Evolutionary conservation across 352 stramenopile species (phyloP).

Genomic region (Phytophthora rubi): DNA sequence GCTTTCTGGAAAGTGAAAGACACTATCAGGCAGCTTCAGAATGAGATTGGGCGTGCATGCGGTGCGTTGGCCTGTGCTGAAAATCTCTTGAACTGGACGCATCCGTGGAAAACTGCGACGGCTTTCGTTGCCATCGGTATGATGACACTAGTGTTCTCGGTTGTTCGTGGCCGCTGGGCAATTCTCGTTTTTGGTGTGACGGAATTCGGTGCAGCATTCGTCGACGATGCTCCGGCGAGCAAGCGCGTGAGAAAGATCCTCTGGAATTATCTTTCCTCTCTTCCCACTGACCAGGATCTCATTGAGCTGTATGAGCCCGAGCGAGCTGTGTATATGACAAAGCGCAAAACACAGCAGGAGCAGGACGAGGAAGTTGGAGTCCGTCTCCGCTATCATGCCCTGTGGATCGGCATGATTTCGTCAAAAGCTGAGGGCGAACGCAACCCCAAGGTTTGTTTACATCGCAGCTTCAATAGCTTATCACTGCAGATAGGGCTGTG

Average conservation of each 20-base stretch:
- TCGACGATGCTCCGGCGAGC: slow-evolving; percentile 79
- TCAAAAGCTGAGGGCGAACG: slow-evolving; percentile 74
- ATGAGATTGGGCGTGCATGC: slow-evolving; percentile 72
- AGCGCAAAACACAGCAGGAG: slow-evolving; percentile 53
- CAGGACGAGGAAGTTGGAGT: slow-evolving; percentile 51
- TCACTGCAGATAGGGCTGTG: not conserved
- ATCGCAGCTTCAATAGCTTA: not conserved
- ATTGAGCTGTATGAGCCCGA: slow-evolving; percentile 78
- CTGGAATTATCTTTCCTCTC: slow-evolving; percentile 82
- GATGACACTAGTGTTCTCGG: slow-evolving; percentile 62
- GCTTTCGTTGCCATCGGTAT: slow-evolving; percentile 61
- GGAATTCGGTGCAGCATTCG: slow-evolving; percentile 80
- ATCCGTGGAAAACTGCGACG: slow-evolving; percentile 84
- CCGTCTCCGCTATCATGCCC: slow-evolving; percentile 69
- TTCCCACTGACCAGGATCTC: slow-evolving; percentile 82
- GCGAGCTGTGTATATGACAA: slow-evolving; percentile 64
- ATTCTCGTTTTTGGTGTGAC: slow-evolving; percentile 76
- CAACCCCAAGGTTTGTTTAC: slow-evolving; percentile 60
- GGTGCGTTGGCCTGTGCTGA: slow-evolving; percentile 75
- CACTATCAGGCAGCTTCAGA: slow-evolving; percentile 78
- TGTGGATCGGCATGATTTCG: slow-evolving; percentile 67
- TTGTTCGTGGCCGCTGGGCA: slow-evolving; percentile 76
- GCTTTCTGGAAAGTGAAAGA: slow-evolving; percentile 88
- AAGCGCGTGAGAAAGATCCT: slow-evolving; percentile 81
- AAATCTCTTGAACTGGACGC: slow-evolving; percentile 90